Base-by-base conservation (phyloP, 2,329 filamentous ascomycete species). In the Exophiala bonariae region DNA sequence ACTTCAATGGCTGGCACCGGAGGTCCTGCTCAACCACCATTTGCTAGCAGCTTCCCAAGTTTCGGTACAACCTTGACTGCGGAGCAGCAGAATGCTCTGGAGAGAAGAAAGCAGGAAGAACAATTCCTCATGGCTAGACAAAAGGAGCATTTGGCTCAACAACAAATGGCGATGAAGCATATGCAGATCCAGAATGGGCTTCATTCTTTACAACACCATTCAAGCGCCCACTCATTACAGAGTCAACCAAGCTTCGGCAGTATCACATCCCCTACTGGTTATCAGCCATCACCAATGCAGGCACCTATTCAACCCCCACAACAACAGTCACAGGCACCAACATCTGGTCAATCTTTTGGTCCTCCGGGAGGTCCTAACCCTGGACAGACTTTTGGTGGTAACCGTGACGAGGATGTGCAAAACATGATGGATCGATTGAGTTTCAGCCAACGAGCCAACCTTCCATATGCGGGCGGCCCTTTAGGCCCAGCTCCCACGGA, bases 191-290 rank as follows among this genome's bases (percentile, higher is more conserved):
- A 78, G 43, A 73, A 75, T 52, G 66, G 67, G n/a, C 72, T 81
- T 35, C 66, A 77, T 49, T 77, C 80, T 49, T 78, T 97, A 7
- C 90, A 97, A 61, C 93, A 97, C 63, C 91, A 97, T 63, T 91
- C 89, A 1, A 97, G 92, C 63, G 89, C 89, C 7, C 92, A 97
- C 59, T 97, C 92, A 63, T 78, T 99, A 49, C 93, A 99, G 63
- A 96, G 90, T 64, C 93, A 99, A 68, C 92, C 92, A 17, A 97
- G 92, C 70, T 96, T 93, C 64, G 89, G 92, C 14, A 96, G 87
- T 69, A 95, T 99, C 57, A 84, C 89, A 2, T 95, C 90, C n/a
- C 90, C 91, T 2, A 81, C 86, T 48, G 83, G 82, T 9, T 85
- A 82, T 61, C 81, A 84, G 58, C 76, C 79, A 43, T 76, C 81